Evolutionary conservation across 2,329 filamentous ascomycete genomes (phyloP), one percentile per base, ranked within the genome.

Genomic region (Hymenotorrendiella dingleyae): DNA sequence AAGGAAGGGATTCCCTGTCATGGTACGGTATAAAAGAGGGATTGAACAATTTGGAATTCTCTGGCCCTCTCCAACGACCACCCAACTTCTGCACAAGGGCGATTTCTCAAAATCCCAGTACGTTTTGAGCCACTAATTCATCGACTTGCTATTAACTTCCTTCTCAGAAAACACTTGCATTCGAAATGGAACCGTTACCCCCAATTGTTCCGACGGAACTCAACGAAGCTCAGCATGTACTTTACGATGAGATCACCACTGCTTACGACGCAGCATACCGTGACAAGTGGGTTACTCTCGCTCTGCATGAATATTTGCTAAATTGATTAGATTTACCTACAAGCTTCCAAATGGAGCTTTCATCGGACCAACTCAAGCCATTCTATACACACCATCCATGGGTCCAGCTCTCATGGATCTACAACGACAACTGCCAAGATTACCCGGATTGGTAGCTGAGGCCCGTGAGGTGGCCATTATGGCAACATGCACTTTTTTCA

Each of bases 261-360:
- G 7, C 22, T 21, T 21, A 21, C 19, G 32, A 34, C 22, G 14
- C 32, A 12, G 19, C 20, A 21, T 34, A 34, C 32, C 20, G 22
- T 5, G 19, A 12, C 32, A 34, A 34, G 32, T 34, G 22, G 22
- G 32, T 6, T 20, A 21, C 19, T 20, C 17, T 19, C 4, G 8
- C 17, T 8, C 10, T 21, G 12, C 32, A 7, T 20, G 6, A 12
- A 22, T 22, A 10, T 20, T 8, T 21, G 32, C 32, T 34, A 34
- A 34, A 22, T 4, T n/a, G 16, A 19, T 20, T 21, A 34, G 32
- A 34, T 22, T 34, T 34, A 20, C 17, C 32, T 34, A 34, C 32
- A 34, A 34, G 32, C 20, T 20, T 21, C 32, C 32, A 17, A 34
- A 20, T n/a, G 32, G 32, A 34, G 32, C 32, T 17, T 34, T 34